Conservation (phyloP, 768 basidiomycete species). For the Lentinus tigrinus region DNA sequence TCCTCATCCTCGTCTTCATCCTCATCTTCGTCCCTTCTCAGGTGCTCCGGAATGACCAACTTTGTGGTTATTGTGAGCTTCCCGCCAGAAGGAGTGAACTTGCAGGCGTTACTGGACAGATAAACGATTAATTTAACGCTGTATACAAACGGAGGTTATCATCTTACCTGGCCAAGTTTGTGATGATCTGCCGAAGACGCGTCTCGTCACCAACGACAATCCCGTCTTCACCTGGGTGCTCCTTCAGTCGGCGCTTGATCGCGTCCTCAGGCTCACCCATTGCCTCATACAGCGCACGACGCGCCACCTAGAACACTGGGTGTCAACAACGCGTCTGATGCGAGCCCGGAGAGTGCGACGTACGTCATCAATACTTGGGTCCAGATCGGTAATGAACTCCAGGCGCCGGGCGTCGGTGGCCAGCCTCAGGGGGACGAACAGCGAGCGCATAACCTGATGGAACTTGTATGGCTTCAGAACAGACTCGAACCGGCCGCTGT, state of each 20-base stretch:
- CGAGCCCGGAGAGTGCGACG: constrained; percentile 13
- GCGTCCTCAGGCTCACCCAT: constrained; percentile 47
- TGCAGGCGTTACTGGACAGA: constrained; percentile 64
- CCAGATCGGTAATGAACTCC: constrained; percentile 66
- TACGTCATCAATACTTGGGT: constrained; percentile 64
- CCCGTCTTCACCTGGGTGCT: constrained; percentile 54
- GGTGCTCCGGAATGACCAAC: constrained; percentile 40
- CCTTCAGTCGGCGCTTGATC: constrained; percentile 40
- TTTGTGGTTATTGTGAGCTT: constrained; percentile 66
- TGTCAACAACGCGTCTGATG: not conserved
- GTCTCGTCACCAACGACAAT: constrained; percentile 84
- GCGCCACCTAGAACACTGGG: constrained; percentile 44
- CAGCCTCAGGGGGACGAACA: constrained; percentile 67
- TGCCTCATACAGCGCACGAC: constrained; percentile 58
- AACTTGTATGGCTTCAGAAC: constrained; percentile 70
- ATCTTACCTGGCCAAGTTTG: constrained; percentile 72
- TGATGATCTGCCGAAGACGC: constrained; percentile 76
- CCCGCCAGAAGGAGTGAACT: constrained; percentile 73
- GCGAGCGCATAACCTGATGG: constrained; percentile 73
- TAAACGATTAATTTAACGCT: not conserved
- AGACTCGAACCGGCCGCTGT: constrained; percentile 81
- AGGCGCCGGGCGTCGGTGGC: constrained; percentile 67
- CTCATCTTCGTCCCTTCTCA: not conserved
- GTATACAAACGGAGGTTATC: not conserved
- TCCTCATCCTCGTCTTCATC: not conserved